Evolutionary conservation across 306 rosid species (phyloP), one percentile per base, ranked within the genome.

Genomic region (Neltuma alba): DNA sequence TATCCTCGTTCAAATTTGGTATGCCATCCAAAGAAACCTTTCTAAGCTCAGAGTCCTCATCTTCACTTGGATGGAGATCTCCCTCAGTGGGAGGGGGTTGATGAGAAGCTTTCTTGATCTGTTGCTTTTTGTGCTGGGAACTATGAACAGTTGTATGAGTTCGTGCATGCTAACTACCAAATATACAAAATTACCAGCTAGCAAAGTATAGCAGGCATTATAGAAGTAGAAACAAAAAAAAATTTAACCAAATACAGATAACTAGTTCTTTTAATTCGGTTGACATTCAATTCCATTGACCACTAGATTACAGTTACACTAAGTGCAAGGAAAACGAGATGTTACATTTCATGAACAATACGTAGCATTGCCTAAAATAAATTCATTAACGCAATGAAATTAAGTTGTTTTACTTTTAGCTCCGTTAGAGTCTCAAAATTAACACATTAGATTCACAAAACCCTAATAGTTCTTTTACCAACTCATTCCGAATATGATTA

Each of bases 81-180:
- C 85, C 83, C 42, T 81, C 88, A 7, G 67, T 58, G 3, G 89
- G 79, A 78, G 89, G 75, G 72, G 9, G 89, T 20, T 78, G 76
- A 14, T n/a, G 66, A 47, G 94, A 74, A 48, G 85, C 83, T 77
- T 90, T 94, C 92, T 85, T 90, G 79, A 83, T 42, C 15, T 88
- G 88, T 15, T 83, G 89, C 81, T 83, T 89, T 86, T 86, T 93
- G 41, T 76, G 82, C 67, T 82, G 86, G 23, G 96, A 85, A 83
- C 99, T 91, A 90, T 80, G 63, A 3, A 80, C 33, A 70, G 18
- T 34, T 64, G 34, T 79, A 40, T 64, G 62, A 72, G 65, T 80
- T 64, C 18, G 54, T 21, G 76, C 38, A 63, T 1, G 9, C 58
- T 54, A 18, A 57, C 37, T 30, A 48, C 40, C 28, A 28, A 31